A percentile compares a stretch with the other conserved stretches of the same genome.
Evolutionary conservation across 257 asterid genomes (phyloP).

Genomic region (Misopates orontium): DNA sequence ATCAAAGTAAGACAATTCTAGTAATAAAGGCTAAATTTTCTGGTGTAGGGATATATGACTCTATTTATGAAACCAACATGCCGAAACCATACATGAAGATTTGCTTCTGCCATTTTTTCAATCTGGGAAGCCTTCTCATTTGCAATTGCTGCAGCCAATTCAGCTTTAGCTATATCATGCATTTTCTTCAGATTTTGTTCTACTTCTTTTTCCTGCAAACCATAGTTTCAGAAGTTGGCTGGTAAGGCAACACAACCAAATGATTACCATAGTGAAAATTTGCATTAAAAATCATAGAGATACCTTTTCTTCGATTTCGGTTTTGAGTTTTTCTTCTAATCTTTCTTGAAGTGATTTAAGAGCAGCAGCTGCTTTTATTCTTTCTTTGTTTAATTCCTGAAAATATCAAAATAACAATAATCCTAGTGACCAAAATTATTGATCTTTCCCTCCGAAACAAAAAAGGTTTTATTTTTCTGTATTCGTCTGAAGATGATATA

Average conservation of each 20-base stretch:
- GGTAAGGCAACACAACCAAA: constrained; percentile 15
- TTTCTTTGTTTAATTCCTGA: constrained; percentile 87
- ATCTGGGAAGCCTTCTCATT: constrained; percentile 95
- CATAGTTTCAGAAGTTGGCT: constrained; percentile 25
- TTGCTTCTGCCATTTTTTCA: constrained; percentile 97
- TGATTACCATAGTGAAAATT: not conserved
- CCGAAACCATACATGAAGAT: constrained; percentile 67
- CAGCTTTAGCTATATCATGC: constrained; percentile 75
- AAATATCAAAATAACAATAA: constrained; percentile 22
- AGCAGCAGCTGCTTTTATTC: constrained; percentile 77
- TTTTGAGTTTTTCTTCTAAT: constrained; percentile 59
- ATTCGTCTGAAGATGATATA: not conserved
- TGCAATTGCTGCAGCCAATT: constrained; percentile 84
- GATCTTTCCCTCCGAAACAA: constrained; percentile 15
- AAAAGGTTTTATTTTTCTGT: constrained; percentile 1
- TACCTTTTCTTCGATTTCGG: constrained; percentile 82
- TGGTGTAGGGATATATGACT: constrained; percentile 13
- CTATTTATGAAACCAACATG: constrained; percentile 22
- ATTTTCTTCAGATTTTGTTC: constrained; percentile 60
- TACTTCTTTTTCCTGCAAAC: constrained; percentile 71
- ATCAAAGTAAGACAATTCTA: constrained; percentile 10
- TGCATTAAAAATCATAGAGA: constrained; percentile 13
- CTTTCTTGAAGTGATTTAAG: constrained; percentile 83
- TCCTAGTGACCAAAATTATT: constrained; percentile 22
- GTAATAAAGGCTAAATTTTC: constrained; percentile 8